Base-by-base conservation (phyloP, 2,329 filamentous ascomycete genomes). In the Botryosphaeria dothidea region DNA sequence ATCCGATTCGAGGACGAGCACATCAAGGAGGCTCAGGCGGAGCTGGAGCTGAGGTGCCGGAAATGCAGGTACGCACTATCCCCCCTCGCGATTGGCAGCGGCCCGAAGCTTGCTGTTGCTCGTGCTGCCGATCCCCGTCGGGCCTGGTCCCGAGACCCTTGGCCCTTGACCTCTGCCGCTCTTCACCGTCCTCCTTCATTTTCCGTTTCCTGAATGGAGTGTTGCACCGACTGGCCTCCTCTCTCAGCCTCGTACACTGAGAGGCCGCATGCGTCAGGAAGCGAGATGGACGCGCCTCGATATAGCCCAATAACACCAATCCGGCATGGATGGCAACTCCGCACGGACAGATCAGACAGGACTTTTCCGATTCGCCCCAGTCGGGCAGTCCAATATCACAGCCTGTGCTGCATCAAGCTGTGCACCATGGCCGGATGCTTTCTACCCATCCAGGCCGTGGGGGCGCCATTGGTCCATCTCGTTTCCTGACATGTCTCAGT, bases 1-100 rank as follows among this genome's bases (percentile, higher is more conserved):
- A 89, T 98, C 57, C 87, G 91, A 48, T 98, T 98, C 73, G 90
- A 92, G 74, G 91, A 93, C 70, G 90, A 87, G 69, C 81, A 85
- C 71, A 76, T 75, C 34, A 29, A 52, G 21, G 43, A 75, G 29
- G 31, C 65, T 65, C 68, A 72, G 51, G 78, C 78, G n/a, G 72
- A 70, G 19, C 80, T 84, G 67, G 89, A 93, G 74, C 82, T 97
- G 66, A 87, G 92, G 71, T 98, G 95, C 81, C 92, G 93, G 74
- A 97, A 94, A 80, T 99, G 95, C 84, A 88, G 95, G 77, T 87
- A 85, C 45, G 41, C 25, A 51, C 57, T 29, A n/a, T 51, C 29
- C 65, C 31, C 48, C 64, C 19, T 64, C 29, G 15, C 34, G 38
- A 64, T 57, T 57, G 38, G 21, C 62, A 29, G 51, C 41, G 62